Base-by-base conservation (phyloP, 2,329 filamentous ascomycete genomes). In the Talaromyces sp. region DNA sequence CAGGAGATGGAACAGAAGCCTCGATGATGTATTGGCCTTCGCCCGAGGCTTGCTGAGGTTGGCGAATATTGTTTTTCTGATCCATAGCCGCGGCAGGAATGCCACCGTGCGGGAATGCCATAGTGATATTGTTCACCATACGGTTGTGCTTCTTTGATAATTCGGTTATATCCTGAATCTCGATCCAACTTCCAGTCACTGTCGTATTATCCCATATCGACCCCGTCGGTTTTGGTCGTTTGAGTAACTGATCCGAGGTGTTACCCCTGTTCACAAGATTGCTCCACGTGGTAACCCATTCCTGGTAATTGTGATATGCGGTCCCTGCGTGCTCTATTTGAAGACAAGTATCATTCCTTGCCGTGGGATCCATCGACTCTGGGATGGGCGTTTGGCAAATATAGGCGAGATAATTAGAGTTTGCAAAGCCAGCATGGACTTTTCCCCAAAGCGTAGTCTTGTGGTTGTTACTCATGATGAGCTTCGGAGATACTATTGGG, bases 61-160 rank as follows among this genome's bases (percentile, higher is more conserved):
- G 89, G 8, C 89, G 70, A 27, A 94, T 89, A 0, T 73, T 68
- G 62, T 93, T 93, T 8, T 72, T 67, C 0, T 77, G 71, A 58
- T 87, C 77, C 8, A 77, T 81, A 0, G 87, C 85, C 0, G 89
- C 89, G 11, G 77, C 71, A 30, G 88, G 84, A 0, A 94, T 79
- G 0, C 86, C 84, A 0, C 85, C 78, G 62, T 94, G 90, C 0
- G 90, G 90, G 81, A 92, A 87, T 0, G 88, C 88, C 59, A 92
- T 78, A 0, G 87, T 89, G 22, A 91, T 83, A 57, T 92, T 91
- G 66, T 91, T 89, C 62, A 93, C 75, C 33, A 88, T 78, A 22
- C 88, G 78, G 0, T 75, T 72, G 48, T 82, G 68, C 10, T 77
- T 65, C 4, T 76, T 65, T 3, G 80, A 86, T 0, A 77, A 73